phyloP scores from a whole-genome alignment of 805 yeast genomes.

The Teunomyces aglyptinius region DNA sequence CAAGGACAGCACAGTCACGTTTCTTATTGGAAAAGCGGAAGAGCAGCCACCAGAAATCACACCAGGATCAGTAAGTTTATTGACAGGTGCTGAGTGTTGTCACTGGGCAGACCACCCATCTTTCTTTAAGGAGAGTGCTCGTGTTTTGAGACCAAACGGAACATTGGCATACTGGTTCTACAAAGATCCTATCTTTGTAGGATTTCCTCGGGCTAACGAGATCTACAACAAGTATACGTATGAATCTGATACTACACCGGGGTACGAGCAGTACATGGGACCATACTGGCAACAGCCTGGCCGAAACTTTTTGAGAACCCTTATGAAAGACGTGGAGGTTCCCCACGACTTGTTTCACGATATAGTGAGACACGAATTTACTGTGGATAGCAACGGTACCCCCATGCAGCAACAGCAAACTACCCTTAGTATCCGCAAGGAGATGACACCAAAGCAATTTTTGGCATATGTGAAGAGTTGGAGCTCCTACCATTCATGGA shows the following conservation, averaged over 20 bases:
- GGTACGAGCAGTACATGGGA: slow-evolving; percentile 48
- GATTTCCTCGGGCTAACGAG: slow-evolving; percentile 52
- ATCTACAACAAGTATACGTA: slow-evolving; percentile 53
- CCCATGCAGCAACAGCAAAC: slow-evolving; percentile 20
- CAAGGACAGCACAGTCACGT: slow-evolving; percentile 16
- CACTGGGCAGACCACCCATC: slow-evolving; percentile 73
- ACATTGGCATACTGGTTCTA: slow-evolving; percentile 72
- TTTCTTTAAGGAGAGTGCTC: slow-evolving; percentile 50
- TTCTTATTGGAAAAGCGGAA: slow-evolving; percentile 27
- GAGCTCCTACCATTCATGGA: slow-evolving; percentile 41
- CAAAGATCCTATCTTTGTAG: slow-evolving; percentile 64
- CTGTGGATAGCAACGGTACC: slow-evolving; percentile 8
- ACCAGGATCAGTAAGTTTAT: slow-evolving; percentile 49
- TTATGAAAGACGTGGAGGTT: slow-evolving; percentile 38
- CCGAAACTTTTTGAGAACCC: slow-evolving; percentile 32
- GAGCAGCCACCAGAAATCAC: slow-evolving; percentile 18
- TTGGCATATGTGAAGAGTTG: slow-evolving; percentile 32
- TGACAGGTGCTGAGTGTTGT: slow-evolving; percentile 81
- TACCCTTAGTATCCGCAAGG: slow-evolving; percentile 20
- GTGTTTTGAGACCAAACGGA: slow-evolving; percentile 58
- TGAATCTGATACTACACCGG: slow-evolving; percentile 16
- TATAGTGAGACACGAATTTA: slow-evolving; percentile 24
- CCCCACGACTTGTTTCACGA: slow-evolving; percentile 24
- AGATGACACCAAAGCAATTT: slow-evolving; percentile 19
- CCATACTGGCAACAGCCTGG: slow-evolving; percentile 50